Percentiles rank a stretch among this genome's conserved stretches.
These are phyloP conservation scores for Boletales sp. DNA, from an alignment of 768 basidiomycete genomes.

Conservation along the genomic window DNA sequence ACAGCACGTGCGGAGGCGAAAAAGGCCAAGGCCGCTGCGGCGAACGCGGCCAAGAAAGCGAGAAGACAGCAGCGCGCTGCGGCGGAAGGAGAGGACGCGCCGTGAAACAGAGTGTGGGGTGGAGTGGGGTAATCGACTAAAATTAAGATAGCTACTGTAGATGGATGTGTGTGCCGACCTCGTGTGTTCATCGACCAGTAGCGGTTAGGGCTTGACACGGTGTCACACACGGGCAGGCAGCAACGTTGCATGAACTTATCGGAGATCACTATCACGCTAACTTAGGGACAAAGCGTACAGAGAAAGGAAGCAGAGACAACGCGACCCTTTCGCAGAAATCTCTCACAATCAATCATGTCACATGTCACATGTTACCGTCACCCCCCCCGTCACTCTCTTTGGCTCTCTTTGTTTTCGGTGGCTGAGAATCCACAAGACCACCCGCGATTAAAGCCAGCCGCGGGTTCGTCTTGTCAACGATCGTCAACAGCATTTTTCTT, in stretches of 20 bases:
- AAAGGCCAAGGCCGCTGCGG: constrained; percentile 80
- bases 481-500: constrained; percentile 44
- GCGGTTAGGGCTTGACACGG: constrained; percentile 22
- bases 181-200: constrained; percentile 5
- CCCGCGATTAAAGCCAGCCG: constrained; percentile 26
- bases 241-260: constrained; percentile 8
- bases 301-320: background rate
- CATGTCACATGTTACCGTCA: constrained; percentile 7
- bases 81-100: constrained; percentile 35
- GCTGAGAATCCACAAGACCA: constrained; percentile 15
- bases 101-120: constrained; percentile 1
- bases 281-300: background rate
- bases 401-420: constrained; percentile 22
- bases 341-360: constrained; percentile 14
- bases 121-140: no score
- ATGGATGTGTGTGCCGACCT: no score
- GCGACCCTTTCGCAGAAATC: constrained; percentile 31
- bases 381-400: constrained; percentile 8
- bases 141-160: no score
- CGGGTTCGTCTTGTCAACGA: constrained; percentile 41
- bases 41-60: constrained; percentile 90
- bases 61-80: constrained; percentile 57
- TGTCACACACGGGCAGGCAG: constrained; percentile 20
- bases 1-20: constrained; percentile 69
- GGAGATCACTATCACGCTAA: no score